A percentile compares a stretch with the other conserved stretches of the same genome.
Conservation (phyloP, 345 rosid species). For the Ceriops zippeliana region DNA sequence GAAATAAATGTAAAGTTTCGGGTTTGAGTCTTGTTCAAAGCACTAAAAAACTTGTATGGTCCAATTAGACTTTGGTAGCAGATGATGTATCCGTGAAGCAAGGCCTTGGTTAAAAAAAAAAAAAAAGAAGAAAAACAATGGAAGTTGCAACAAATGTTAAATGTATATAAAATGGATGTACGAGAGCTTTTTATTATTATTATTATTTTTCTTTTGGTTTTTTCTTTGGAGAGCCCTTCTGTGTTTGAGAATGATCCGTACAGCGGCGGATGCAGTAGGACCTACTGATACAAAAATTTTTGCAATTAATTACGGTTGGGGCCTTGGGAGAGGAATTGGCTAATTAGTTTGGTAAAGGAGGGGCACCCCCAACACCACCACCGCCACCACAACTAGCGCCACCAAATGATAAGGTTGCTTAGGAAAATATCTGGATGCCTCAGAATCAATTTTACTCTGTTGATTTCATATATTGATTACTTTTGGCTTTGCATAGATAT, state of each 20-base stretch:
- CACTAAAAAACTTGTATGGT: no score
- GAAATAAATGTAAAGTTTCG: no score
- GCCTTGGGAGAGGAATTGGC: constrained; percentile 10
- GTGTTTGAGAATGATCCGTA: constrained; percentile 7
- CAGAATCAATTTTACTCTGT: not conserved
- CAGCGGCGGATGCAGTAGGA: constrained; percentile 31
- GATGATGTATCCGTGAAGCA: no score
- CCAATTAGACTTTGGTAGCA: no score
- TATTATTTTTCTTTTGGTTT: not conserved
- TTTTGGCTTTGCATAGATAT: constrained; percentile 10
- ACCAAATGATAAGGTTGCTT: constrained; percentile 15
- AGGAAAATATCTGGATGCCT: constrained; percentile 14
- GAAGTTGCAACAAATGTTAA: no score
- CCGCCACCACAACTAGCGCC: constrained; percentile 8
- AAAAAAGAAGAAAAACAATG: no score
- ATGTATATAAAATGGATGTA: no score
- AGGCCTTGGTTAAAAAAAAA: no score
- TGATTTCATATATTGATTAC: not conserved
- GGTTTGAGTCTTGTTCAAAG: no score
- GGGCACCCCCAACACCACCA: constrained; percentile 17
- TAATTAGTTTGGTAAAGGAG: constrained; percentile 18
- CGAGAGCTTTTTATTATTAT: no score
- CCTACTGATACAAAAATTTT: constrained; percentile 26
- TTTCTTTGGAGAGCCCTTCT: not conserved
- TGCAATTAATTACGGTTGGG: not conserved